Base-by-base conservation (phyloP, 83 land plant genomes). In the Diphasiastrum complanatum region DNA sequence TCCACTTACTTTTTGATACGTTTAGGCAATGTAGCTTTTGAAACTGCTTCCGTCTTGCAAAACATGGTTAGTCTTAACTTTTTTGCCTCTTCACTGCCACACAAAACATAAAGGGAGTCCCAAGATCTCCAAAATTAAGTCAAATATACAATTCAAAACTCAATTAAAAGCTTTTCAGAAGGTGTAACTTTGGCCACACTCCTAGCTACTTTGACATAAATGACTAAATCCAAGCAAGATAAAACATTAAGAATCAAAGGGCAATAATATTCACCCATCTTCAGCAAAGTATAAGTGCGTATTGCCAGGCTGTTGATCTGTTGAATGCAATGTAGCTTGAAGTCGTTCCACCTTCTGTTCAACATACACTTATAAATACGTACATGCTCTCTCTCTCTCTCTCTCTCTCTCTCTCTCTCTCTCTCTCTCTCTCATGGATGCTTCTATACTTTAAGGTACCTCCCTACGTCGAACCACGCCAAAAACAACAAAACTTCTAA, bases 261-360 rank as follows among this genome's bases (percentile, higher is more conserved):
- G 11, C n/a, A 24, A 38, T 0, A 16, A 43, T 23, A 14, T 1
- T 43, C 22, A 60, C 54, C 61, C 31, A 20, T 70, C 60, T 27
- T 45, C 74, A 32, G 70, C 74, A 45, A 64, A 70, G 27, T 48
- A 63, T 27, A 63, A 33, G 32, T 70, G 74, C 33, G 30, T 51
- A 26, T 53, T 70, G 10, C 47, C 2, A 1, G 27, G 64, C 11
- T 32, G 61, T 18, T 54, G 31, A 10, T 33, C 56, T 3, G 20
- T 22, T 12, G 24, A 4, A 24, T 69, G 70, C 55, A 64, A 33
- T 5, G 25, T 11, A 12, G 61, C 33, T 47, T 65, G 47, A 50
- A 70, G 26, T 10, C 74, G 33, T 6, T 70, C 74, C 50, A 70
- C 69, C 49, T 70, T 70, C 70, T 60, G 63, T 60, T 55, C 8